Percentiles rank a stretch among this genome's conserved stretches.
Evolutionary conservation across 257 asterid species (phyloP).

Genomic region (Osmanthus fragrans): DNA sequence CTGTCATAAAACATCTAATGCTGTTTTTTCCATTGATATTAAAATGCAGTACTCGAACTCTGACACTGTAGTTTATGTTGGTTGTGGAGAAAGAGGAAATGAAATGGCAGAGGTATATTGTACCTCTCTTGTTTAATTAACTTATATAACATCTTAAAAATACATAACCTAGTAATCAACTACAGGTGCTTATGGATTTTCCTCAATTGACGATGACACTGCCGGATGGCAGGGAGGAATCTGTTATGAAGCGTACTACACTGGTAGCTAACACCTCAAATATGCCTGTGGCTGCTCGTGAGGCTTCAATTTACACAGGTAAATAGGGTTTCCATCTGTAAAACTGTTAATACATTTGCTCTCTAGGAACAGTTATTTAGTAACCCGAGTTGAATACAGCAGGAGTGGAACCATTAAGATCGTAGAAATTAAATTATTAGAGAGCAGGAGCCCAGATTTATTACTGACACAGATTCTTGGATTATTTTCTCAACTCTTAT

Average conservation of each 20-base stretch:
- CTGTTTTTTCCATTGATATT: constrained; percentile 20
- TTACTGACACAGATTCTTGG: neutral
- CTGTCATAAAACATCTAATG: constrained; percentile 13
- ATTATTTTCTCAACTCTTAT: neutral
- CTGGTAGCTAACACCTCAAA: constrained; percentile 99
- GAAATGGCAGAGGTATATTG: constrained; percentile 97
- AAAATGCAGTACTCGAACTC: constrained; percentile 91
- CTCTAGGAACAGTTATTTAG: neutral
- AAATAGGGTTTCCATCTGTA: constrained; percentile 10
- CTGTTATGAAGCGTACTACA: constrained; percentile 99
- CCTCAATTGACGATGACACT: constrained; percentile 99
- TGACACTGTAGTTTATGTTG: constrained; percentile 97
- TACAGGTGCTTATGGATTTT: constrained; percentile 99
- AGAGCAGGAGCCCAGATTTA: neutral
- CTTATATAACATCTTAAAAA: constrained; percentile 5
- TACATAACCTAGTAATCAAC: constrained; percentile 27
- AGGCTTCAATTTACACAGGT: constrained; percentile 99
- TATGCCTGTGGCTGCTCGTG: constrained; percentile 99
- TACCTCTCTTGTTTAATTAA: constrained; percentile 28
- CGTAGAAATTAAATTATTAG: neutral
- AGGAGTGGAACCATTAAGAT: neutral
- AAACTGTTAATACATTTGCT: neutral
- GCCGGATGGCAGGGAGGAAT: constrained; percentile 99
- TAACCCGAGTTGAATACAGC: neutral
- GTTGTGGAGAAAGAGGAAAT: constrained; percentile 99